Conservation (phyloP, 2,329 filamentous ascomycete genomes). For the Mycogone perniciosa region DNA sequence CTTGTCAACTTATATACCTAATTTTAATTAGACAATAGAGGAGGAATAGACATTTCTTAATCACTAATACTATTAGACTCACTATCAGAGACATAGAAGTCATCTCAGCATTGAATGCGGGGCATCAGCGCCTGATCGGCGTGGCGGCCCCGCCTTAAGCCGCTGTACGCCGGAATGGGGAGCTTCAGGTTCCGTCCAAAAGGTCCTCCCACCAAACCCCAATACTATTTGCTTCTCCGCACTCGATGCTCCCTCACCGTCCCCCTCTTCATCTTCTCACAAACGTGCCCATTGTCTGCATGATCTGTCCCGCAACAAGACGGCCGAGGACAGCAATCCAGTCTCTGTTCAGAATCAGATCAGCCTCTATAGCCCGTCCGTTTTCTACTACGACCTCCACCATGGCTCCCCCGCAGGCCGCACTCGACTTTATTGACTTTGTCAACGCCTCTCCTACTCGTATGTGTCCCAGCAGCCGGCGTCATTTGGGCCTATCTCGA, state of each 20-base stretch:
- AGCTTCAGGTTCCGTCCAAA: too few relatives aligned
- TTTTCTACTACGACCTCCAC: slow-evolving; percentile 24
- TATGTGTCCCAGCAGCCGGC: slow-evolving; percentile 39
- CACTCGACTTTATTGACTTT: slow-evolving; percentile 84
- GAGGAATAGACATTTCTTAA: too few relatives aligned
- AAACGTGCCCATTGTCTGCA: neutral
- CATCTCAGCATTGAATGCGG: too few relatives aligned
- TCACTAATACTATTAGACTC: too few relatives aligned
- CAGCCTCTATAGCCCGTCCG: neutral
- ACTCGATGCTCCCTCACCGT: neutral
- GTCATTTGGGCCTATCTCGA: neutral
- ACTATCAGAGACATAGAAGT: too few relatives aligned
- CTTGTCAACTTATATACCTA: too few relatives aligned
- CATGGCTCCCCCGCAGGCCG: slow-evolving; percentile 52
- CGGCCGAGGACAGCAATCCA: slow-evolving; percentile 9
- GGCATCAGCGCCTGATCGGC: too few relatives aligned
- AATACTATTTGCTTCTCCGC: neutral
- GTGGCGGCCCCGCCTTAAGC: neutral
- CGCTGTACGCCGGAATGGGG: too few relatives aligned
- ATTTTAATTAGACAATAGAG: too few relatives aligned
- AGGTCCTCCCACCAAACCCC: too few relatives aligned
- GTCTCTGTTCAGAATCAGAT: neutral
- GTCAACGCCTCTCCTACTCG: slow-evolving; percentile 92
- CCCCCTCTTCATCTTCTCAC: neutral
- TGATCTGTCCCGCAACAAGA: slow-evolving; percentile 4